phyloP scores from a whole-genome alignment of 495 filamentous ascomycete genomes.

The Parathielavia appendiculata region DNA sequence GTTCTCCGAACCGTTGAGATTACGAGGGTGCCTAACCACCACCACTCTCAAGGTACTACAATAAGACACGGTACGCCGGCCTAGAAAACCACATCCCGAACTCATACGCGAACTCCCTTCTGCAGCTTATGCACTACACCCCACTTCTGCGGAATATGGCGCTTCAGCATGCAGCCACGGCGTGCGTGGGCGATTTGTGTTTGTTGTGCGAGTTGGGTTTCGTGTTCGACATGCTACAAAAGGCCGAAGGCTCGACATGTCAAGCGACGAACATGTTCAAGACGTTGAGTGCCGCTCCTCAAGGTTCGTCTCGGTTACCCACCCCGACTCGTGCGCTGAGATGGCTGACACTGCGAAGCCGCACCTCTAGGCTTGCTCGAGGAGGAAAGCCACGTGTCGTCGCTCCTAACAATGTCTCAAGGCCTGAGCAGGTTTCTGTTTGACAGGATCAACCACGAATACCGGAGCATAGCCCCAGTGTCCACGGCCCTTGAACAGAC shows the following conservation, averaged over 20 bases:
- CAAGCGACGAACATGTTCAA: constrained; percentile 96
- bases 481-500: constrained; percentile 28
- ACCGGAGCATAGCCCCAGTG: constrained; percentile 25
- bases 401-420: constrained; percentile 24
- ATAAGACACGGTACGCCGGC: constrained; percentile 83
- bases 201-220: constrained; percentile 93
- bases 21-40: constrained; percentile 13
- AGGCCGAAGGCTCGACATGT: constrained; percentile 85
- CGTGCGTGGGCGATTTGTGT: constrained; percentile 75
- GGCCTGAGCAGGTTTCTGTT: constrained; percentile 27
- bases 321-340: not conserved
- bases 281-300: constrained; percentile 71
- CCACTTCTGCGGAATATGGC: constrained; percentile 84
- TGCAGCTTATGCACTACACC: constrained; percentile 88
- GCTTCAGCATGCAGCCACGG: constrained; percentile 79
- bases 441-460: constrained; percentile 27
- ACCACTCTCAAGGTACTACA: constrained; percentile 65
- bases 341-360: constrained; percentile 40
- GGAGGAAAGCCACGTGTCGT: constrained; percentile 55
- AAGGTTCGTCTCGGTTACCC: constrained; percentile 42
- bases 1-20: not conserved
- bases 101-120: constrained; percentile 87
- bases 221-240: constrained; percentile 96
- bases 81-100: constrained; percentile 95
- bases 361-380: constrained; percentile 70